Evolutionary conservation across 2,329 filamentous ascomycete species (phyloP), one percentile per base, ranked within the genome.

Genomic region (Aspergillus tamarii): DNA sequence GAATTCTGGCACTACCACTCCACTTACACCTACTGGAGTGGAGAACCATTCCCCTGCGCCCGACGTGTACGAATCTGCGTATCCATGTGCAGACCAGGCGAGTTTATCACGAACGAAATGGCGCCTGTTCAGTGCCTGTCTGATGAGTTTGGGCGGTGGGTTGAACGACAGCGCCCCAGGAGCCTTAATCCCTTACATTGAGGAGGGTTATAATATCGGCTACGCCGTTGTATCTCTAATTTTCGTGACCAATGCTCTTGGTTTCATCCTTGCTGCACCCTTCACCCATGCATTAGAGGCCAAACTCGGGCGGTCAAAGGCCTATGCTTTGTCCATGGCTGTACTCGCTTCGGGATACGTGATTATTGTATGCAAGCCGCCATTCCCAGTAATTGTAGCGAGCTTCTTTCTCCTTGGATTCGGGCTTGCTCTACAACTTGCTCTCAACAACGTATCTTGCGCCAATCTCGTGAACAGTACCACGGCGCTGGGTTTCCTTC

Each of bases 221-320:
- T 94, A 95, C 74, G 90, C 88, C 2, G 78, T 92, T 10, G 91
- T 95, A 3, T 94, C 92, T 2, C 81, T 94, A 43, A 91, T 96
- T 72, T 96, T 95, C 80, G 85, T 95, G 34, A 87, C 89, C 52
- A 91, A 91, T 69, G 91, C 92, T 0, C 67, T 89, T 5, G 92
- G 92, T 19, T 96, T 93, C 79, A 88, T 96, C 72, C 76, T 84
- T 14, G 89, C 90, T 1, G 92, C 92, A 1, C 85, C 89, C 43
- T 83, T 90, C 65, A 85, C 90, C n/a, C 89, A 93, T 70, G 76
- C 80, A 1, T 80, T 93, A 4, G 84, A 89, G 60, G 78, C 80
- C 7, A 84, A 84, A 23, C 77, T 93, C 2, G 91, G 92, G 9
- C 85, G 90, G 55, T 87, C 88, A 5, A 87, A 84, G 68, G 84